These are phyloP conservation scores for Saccharomyces pastorianus DNA, from an alignment of 1,139 yeast species.

Conservation along the genomic window DNA sequence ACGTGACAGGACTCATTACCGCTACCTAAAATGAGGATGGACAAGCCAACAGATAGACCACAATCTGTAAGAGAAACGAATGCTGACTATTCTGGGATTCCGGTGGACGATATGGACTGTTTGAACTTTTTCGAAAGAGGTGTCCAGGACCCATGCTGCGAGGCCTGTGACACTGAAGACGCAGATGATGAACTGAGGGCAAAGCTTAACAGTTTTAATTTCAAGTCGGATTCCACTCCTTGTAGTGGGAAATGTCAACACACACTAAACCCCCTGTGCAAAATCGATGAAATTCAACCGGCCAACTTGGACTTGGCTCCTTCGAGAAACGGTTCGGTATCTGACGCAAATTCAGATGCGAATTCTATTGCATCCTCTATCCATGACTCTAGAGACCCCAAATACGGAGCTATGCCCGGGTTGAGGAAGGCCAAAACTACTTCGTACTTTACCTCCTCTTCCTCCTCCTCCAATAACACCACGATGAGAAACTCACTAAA, in stretches of 20 bases:
- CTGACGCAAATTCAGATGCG: background rate
- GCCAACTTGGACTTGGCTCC: background rate
- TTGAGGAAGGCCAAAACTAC: background rate
- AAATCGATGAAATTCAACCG: background rate
- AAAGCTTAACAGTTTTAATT: background rate
- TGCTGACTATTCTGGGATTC: background rate
- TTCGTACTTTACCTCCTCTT: background rate
- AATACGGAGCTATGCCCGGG: background rate
- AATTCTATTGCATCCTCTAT: background rate
- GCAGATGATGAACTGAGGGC: background rate
- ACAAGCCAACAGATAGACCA: background rate
- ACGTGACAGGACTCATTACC: background rate
- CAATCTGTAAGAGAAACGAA: background rate
- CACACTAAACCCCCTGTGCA: background rate
- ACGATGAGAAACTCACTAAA: background rate
- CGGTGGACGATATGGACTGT: background rate
- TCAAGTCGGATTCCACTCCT: background rate
- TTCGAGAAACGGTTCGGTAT: background rate
- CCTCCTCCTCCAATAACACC: background rate
- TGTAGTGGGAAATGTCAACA: background rate
- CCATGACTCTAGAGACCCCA: background rate
- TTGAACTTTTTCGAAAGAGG: conserved; percentile 2
- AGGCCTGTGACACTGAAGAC: background rate
- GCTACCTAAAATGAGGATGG: background rate
- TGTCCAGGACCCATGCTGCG: conserved; percentile 5